phyloP scores from a whole-genome alignment of 148 eudicot species.

The Rhododendron vialii region DNA sequence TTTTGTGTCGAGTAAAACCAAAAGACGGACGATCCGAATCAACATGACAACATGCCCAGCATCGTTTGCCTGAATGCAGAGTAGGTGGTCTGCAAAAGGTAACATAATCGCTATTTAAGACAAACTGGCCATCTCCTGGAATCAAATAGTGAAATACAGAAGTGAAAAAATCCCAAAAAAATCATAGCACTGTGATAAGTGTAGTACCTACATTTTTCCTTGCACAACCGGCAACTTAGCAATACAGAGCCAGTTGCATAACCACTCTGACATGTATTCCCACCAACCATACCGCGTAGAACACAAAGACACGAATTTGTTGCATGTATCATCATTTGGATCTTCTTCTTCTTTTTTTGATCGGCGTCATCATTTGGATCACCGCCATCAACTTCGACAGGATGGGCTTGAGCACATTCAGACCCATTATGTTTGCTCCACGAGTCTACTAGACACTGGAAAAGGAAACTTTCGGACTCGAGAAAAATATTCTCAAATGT shows the following conservation, averaged over 20 bases:
- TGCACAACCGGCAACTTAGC: conserved; percentile 65
- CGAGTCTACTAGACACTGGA: too few species aligned
- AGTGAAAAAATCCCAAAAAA: background rate
- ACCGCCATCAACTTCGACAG: too few species aligned
- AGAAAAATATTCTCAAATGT: too few species aligned
- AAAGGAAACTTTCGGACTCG: too few species aligned
- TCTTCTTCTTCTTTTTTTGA: too few species aligned
- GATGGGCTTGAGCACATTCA: too few species aligned
- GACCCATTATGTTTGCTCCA: too few species aligned
- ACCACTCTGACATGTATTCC: conserved; percentile 23
- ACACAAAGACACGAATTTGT: too few species aligned
- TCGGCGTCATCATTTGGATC: too few species aligned
- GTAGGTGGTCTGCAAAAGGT: conserved; percentile 55
- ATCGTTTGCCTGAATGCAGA: conserved; percentile 40
- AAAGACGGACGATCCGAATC: conserved; percentile 30
- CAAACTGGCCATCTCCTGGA: conserved; percentile 8
- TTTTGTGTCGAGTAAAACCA: conserved; percentile 21
- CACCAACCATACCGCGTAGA: conserved; percentile 8
- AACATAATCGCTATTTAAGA: conserved; percentile 12
- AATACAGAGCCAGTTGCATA: conserved; percentile 30
- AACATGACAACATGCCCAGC: background rate
- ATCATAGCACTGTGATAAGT: background rate
- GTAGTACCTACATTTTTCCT: conserved; percentile 64
- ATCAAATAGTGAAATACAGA: conserved; percentile 5
- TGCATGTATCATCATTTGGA: too few species aligned